Base-by-base conservation (phyloP, 2,329 filamentous ascomycete genomes). In the Capronia epimyces region DNA sequence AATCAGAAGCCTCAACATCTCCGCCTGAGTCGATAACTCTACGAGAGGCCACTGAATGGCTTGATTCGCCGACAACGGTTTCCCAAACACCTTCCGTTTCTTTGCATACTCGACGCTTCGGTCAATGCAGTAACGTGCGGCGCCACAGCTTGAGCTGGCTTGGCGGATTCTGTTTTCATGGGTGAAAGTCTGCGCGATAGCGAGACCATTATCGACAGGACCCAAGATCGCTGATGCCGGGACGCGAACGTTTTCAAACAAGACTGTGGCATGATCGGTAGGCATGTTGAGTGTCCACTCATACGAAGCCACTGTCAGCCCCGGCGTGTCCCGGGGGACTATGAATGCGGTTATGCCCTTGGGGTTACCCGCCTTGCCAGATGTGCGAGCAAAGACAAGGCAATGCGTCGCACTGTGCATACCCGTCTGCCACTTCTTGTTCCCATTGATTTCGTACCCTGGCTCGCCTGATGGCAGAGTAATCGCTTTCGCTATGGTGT, bases 211-310 rank as follows among this genome's bases (percentile, higher is more conserved):
- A 54, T 78, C 75, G 8, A 76, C 58, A 1, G 69, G 67, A 0
- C 80, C 80, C 1, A 83, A 68, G 27, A 82, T 67, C 1, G 76
- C 69, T 16, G 69, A 71, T 12, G 69, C 66, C 0, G 80, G 77
- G 1, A 83, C 76, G 60, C 70, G 77, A n/a, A 81, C 80, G 49
- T 77, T 65, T n/a, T 72, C 72, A 39, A 83, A 67, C 1, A 73
- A 71, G 32, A 83, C 69, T 1, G 79, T 83, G 2, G 80, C 80
- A 61, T 83, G 80, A 62, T 84, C 80, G 4, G 80, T 83, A 0
- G 80, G 80, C 80, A 83, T 84, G 59, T 83, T 83, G 46, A 83
- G 73, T 1, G 80, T 83, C 78, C 79, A 83, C 64, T 83, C 75
- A 57, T 80, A 83, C 31, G 76, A 79, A 40, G 75, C 71, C 6